Conservation (phyloP, 1,284 basidiomycete species). For the Butyriboletus pseudospeciosus region DNA sequence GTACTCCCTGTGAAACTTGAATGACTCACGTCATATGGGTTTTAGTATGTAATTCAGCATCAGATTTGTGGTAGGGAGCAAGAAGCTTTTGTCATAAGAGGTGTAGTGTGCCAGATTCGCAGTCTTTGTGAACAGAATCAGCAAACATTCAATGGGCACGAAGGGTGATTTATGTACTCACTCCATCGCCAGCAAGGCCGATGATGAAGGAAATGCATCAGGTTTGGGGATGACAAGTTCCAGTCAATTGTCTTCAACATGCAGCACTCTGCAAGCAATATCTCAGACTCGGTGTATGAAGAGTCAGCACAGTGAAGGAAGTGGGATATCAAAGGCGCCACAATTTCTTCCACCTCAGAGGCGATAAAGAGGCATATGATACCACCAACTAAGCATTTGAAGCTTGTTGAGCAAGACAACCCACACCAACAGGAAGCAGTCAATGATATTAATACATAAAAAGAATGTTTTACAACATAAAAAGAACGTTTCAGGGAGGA, state of each 20-base stretch:
- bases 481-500: slow-evolving; percentile 95
- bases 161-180: slow-evolving; percentile 36
- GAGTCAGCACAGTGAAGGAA: slow-evolving; percentile 90
- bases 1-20: slow-evolving; percentile 81
- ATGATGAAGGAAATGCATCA: slow-evolving; percentile 75
- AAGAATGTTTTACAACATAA: slow-evolving; percentile 89
- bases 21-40: slow-evolving; percentile 67
- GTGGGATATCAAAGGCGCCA: slow-evolving; percentile 84
- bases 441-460: slow-evolving; percentile 91
- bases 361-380: slow-evolving; percentile 92
- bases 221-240: slow-evolving; percentile 90
- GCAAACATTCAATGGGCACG: neutral
- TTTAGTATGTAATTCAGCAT: slow-evolving; percentile 92
- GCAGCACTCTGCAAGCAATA: slow-evolving; percentile 91
- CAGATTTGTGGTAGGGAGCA: slow-evolving; percentile 84
- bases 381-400: slow-evolving; percentile 84
- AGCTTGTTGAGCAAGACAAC: slow-evolving; percentile 90
- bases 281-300: slow-evolving; percentile 82
- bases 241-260: slow-evolving; percentile 89
- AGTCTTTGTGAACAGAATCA: slow-evolving; percentile 45
- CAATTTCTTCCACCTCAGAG: slow-evolving; percentile 94
- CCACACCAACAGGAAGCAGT: slow-evolving; percentile 90
- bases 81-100: slow-evolving; percentile 77
- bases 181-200: slow-evolving; percentile 22
- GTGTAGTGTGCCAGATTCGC: slow-evolving; percentile 91